Base-by-base conservation (phyloP, 345 rosid species). In the Hirschfeldia incana region DNA sequence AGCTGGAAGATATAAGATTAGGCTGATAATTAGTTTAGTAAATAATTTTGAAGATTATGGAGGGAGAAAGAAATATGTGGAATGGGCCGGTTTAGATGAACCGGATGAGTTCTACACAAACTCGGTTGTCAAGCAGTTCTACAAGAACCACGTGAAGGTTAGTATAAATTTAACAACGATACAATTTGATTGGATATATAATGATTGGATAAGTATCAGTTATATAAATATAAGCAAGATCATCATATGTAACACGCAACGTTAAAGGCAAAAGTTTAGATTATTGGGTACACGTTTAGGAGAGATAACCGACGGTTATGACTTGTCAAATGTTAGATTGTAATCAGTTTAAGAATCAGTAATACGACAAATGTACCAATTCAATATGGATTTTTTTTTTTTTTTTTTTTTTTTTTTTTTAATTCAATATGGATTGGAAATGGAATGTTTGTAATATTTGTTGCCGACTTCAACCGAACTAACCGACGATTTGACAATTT, bases 131-230 rank as follows among this genome's bases (percentile, higher is more conserved):
- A 92, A 81, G 75, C 67, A 76, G 67, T 90, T 72, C 76, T 94
- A 90, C 85, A 88, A 85, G 80, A 83, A 86, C 70, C 95, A 92
- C 67, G 81, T 90, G 37, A 84, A 82, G 98, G 98, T 90, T 80
- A 64, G 80, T 73, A 26, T 79, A 6, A 11, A 13, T 15, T 5
- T 29, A 61, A 61, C 29, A 27, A 29, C 27, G n/a, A 9, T 58
- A 58, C 7, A 39, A 39, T 26, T 42, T 6, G 46, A 36, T 27
- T 13, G 69, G 8, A 49, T 29, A 16, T 69, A 11, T 28, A 1
- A 1, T 21, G 34, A 36, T 30, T 63, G 26, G 42, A 79, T 69
- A 74, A 62, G 17, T 73, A 74, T 75, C 42, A 12, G 7, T 42
- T 44, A 65, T 28, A 17, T 29, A 53, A 8, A 37, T 67, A 21